A percentile compares a stretch with the other conserved stretches of the same genome.
Conservation (phyloP, 176 grass and related monocot species). For the Themeda triandra region DNA sequence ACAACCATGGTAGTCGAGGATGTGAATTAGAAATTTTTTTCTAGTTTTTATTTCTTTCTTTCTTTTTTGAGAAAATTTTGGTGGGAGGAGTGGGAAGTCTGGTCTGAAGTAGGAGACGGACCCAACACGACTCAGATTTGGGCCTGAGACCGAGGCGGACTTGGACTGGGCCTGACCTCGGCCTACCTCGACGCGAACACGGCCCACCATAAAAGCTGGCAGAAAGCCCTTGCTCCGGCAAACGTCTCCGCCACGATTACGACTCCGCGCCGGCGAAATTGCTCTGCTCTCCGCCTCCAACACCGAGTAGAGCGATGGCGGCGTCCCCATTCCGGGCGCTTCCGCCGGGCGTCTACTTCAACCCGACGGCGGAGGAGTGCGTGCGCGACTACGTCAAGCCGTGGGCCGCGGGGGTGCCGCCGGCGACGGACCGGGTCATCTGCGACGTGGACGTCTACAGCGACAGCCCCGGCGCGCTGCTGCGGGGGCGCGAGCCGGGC, state of each 20-base stretch:
- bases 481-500: neutral
- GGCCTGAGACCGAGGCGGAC: neutral
- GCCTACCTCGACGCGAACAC: neutral
- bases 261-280: neutral
- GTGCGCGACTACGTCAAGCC: neutral
- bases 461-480: neutral
- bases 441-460: neutral
- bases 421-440: neutral
- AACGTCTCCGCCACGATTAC: neutral
- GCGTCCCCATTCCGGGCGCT: neutral
- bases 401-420: neutral
- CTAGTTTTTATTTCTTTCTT: no score
- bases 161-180: neutral
- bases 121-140: neutral
- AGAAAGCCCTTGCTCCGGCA: neutral
- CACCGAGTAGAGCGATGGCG: neutral
- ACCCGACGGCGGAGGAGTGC: neutral
- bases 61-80: no score
- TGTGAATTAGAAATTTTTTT: no score
- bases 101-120: no score
- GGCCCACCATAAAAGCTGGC: neutral
- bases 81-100: no score
- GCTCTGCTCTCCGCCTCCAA: neutral
- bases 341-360: conserved; percentile 24
- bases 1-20: no score